Evolutionary conservation across 768 basidiomycete species (phyloP), one percentile per base, ranked within the genome.

Genomic region (Hypsizygus marmoreus): DNA sequence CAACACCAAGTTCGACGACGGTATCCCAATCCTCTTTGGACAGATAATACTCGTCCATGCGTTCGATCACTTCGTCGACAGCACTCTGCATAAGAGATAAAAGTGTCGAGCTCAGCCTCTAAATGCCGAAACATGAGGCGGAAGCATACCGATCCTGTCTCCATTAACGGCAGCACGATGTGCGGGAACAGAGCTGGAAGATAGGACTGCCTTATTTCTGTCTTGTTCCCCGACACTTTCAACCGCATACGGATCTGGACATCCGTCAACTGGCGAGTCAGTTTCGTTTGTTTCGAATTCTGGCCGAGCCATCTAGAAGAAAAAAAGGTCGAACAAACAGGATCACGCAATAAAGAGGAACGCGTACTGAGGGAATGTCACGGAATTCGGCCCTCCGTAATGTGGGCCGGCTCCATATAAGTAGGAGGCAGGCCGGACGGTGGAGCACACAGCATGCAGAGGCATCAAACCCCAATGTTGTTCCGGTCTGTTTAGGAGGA

Each of bases 391-490:
- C 0, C 87, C 82, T 24, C 81, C 84, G 34, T 80, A 88, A 25
- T 83, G 80, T 32, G 73, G 73, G 6, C 84, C 82, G 43, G 64
- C 51, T 1, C 97, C 97, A 62, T 91, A 97, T 36, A 91, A 63
- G 61, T 77, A 80, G 6, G 82, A 93, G 4, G 97, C 88, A 2
- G 97, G 97, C 13, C 83, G 79, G 25, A 99, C 84, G 1, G 92
- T 86, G 0, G 95, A 98, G 47, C 86, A 82, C 4, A 97, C 80
- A 0, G 93, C 94, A 61, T 99, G 97, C 0, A 93, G 64, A 0
- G 97, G 97, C 82, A 99, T 90, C 45, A 99, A 69, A 9, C 85
- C 75, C 97, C 97, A 99, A 55, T 97, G 94, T 58, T 97, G 95
- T 63, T 97, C 91, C 0, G 89, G 79, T 11, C 94, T 95, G 51